phyloP scores from a whole-genome alignment of 306 rosid genomes.

The Cicer bijugum region DNA sequence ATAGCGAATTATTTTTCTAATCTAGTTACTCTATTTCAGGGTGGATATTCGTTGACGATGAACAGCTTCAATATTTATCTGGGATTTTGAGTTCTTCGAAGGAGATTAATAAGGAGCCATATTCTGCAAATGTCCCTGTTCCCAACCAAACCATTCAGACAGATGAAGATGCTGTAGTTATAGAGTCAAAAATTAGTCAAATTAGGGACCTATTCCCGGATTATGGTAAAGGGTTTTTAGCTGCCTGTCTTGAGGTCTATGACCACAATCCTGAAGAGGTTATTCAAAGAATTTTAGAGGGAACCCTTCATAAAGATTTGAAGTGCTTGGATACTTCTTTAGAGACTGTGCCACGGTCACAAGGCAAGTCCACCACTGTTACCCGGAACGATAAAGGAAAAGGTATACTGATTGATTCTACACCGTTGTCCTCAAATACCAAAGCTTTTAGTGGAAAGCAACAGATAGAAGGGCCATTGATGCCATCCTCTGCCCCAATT shows the following conservation, averaged over 20 bases:
- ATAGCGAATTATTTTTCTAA: constrained; percentile 31
- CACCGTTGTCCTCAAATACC: constrained; percentile 42
- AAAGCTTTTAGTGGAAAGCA: constrained; percentile 50
- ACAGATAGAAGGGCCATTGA: constrained; percentile 49
- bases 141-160: constrained; percentile 50
- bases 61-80: constrained; percentile 70
- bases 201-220: constrained; percentile 92
- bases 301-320: constrained; percentile 85
- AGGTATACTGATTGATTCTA: constrained; percentile 70
- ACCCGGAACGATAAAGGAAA: constrained; percentile 79
- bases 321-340: constrained; percentile 68
- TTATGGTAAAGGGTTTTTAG: constrained; percentile 83
- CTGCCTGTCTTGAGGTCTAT: constrained; percentile 89
- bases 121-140: constrained; percentile 39
- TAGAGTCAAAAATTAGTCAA: constrained; percentile 91
- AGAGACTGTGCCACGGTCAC: constrained; percentile 58
- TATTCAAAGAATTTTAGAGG: constrained; percentile 92
- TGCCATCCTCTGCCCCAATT: constrained; percentile 60
- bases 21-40: constrained; percentile 62
- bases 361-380: constrained; percentile 50
- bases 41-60: constrained; percentile 84
- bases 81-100: constrained; percentile 59
- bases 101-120: constrained; percentile 48
- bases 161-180: constrained; percentile 75
- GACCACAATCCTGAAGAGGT: constrained; percentile 98